Percentiles rank a stretch among this genome's conserved stretches.
These are phyloP conservation scores for Penicillium fimorum DNA, from an alignment of 495 filamentous ascomycete species.

Conservation along the genomic window DNA sequence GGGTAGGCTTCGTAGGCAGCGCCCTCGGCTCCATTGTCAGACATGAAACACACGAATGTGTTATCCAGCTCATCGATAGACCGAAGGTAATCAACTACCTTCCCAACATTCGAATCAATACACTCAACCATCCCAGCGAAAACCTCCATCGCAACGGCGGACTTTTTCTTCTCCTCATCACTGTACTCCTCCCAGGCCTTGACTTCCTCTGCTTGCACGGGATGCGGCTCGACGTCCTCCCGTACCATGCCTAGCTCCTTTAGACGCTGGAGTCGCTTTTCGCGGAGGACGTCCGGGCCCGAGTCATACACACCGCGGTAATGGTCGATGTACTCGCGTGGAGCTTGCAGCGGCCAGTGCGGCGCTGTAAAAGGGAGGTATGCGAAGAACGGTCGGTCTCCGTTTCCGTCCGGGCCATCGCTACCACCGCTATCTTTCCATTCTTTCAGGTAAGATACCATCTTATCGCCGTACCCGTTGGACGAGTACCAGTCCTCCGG, in stretches of 20 bases:
- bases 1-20: slow-evolving; percentile 60
- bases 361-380: slow-evolving; percentile 60
- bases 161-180: slow-evolving; percentile 49
- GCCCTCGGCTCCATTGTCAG: slow-evolving; percentile 65
- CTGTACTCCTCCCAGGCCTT: slow-evolving; percentile 54
- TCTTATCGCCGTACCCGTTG: slow-evolving; percentile 52
- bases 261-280: slow-evolving; percentile 49
- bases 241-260: slow-evolving; percentile 52
- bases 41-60: slow-evolving; percentile 64
- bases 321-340: slow-evolving; percentile 49
- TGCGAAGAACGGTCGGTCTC: slow-evolving; percentile 58
- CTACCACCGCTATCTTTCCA: slow-evolving; percentile 45
- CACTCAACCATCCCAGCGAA: slow-evolving; percentile 65
- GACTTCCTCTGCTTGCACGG: slow-evolving; percentile 53
- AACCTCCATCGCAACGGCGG: slow-evolving; percentile 57
- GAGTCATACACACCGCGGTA: slow-evolving; percentile 58
- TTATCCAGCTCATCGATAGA: slow-evolving; percentile 60
- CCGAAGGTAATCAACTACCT: slow-evolving; percentile 54
- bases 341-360: slow-evolving; percentile 61
- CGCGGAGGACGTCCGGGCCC: slow-evolving; percentile 53
- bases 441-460: slow-evolving; percentile 53
- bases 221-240: slow-evolving; percentile 50
- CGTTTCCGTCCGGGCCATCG: slow-evolving; percentile 27
- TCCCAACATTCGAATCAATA: slow-evolving; percentile 61
- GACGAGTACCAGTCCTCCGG: slow-evolving; percentile 58